A percentile compares a stretch with the other conserved stretches of the same genome.
Evolutionary conservation across 352 stramenopile species (phyloP).

Genomic region (Phytophthora citricola): DNA sequence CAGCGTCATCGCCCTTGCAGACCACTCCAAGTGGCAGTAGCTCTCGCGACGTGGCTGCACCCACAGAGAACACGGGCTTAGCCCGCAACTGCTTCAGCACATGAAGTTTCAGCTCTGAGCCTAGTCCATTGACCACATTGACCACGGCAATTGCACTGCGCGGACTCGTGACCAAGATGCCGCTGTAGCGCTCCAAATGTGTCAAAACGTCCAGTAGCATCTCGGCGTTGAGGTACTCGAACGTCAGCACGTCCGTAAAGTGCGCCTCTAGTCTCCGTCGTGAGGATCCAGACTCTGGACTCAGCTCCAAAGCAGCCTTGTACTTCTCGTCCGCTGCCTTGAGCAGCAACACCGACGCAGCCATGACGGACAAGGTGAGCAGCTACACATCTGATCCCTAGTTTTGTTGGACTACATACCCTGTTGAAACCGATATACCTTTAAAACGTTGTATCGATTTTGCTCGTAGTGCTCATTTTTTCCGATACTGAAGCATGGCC

Average conservation of each 20-base stretch:
- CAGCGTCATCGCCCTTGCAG: constrained; percentile 70
- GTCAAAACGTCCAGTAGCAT: constrained; percentile 46
- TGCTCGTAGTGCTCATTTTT: not conserved
- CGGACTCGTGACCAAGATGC: constrained; percentile 79
- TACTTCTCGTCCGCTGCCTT: constrained; percentile 76
- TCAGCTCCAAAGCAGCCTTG: constrained; percentile 41
- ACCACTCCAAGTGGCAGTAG: constrained; percentile 57
- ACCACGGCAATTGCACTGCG: constrained; percentile 65
- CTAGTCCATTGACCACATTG: constrained; percentile 43
- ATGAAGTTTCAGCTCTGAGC: constrained; percentile 14
- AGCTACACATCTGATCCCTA: constrained; percentile 14
- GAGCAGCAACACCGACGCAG: constrained; percentile 57
- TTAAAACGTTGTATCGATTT: constrained; percentile 1
- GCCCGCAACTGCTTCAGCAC: constrained; percentile 40
- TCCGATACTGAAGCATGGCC: constrained; percentile 46
- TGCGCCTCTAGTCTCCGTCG: constrained; percentile 21
- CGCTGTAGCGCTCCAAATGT: constrained; percentile 58
- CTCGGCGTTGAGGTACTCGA: constrained; percentile 67
- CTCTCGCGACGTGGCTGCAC: constrained; percentile 67
- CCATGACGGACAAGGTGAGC: constrained; percentile 9
- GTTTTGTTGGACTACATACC: not conserved
- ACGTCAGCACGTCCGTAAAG: constrained; percentile 76
- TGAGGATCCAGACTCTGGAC: not conserved
- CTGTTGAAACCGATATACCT: not conserved
- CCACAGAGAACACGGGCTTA: constrained; percentile 68